Evolutionary conservation across 305 asterid genomes (phyloP), one percentile per base, ranked within the genome.

Genomic region (Striga hermonthica): DNA sequence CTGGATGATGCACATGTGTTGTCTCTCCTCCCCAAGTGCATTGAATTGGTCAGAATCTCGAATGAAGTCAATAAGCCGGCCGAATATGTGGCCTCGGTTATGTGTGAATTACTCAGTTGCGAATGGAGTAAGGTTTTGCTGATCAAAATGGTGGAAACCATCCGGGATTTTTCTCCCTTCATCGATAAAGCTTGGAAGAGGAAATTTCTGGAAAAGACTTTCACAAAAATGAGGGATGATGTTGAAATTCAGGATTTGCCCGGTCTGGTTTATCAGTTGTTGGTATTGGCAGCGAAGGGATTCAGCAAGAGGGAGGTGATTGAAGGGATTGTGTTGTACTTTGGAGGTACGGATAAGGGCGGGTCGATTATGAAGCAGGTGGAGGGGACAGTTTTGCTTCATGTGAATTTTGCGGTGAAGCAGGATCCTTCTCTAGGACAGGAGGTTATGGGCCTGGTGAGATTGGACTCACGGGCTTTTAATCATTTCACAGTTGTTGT

Each of bases 381-480:
- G 12, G 95, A 90, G 73, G 97, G 95, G 78, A 90, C 97, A 50
- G 95, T 87, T 60, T 74, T 90, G 81, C 91, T 90, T 72, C 95
- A 90, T 69, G 86, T 90, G 74, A 87, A 87, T 81, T 87, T 90
- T 53, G 91, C 95, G 3, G 95, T 87, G 62, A 90, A 87, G 81
- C 95, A 90, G 80, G 91, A 90, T 54, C 88, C 91, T 5, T 87
- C 97, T 5, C 74, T 90, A 74, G 97, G 90, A 60, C 85, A 81
- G 81, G 95, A 85, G 80, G 83, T 90, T 55, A 73, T 87, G 67
- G 89, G 85, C 74, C 71, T 90, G 48, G 90, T 87, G 62, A 81
- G 84, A 72, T 75, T 74, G 60, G 90, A 90, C 73, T 72, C 80
- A 22, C 76, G 91, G 70, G 87, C 84, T 12, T 81, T 90, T 73